A percentile compares a stretch with the other conserved stretches of the same genome.
Conservation (phyloP, 495 filamentous ascomycete genomes). For the Xylaria curta region DNA sequence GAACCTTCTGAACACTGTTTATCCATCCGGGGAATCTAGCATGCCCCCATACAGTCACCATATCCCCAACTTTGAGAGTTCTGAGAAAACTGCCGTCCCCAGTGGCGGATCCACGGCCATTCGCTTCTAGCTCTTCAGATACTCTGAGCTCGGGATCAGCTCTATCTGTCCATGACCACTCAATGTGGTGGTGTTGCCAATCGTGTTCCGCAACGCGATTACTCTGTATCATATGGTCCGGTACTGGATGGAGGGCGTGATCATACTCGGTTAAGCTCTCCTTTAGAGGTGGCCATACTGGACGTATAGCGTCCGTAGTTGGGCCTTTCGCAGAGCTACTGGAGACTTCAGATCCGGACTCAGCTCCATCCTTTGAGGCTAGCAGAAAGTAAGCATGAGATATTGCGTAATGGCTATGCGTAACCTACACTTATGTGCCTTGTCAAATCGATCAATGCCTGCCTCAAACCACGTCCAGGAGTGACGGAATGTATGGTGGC, state of each 20-base stretch:
- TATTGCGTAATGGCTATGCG: background rate
- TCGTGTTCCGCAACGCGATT: constrained; percentile 52
- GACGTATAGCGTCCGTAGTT: constrained; percentile 35
- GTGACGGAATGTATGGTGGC: constrained; percentile 56
- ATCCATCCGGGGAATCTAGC: constrained; percentile 68
- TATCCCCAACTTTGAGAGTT: constrained; percentile 66
- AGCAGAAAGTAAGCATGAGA: constrained; percentile 17
- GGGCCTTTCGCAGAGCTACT: constrained; percentile 15
- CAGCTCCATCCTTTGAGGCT: constrained; percentile 25
- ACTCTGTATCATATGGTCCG: constrained; percentile 56
- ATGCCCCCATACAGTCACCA: constrained; percentile 69
- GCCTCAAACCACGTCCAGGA: constrained; percentile 78
- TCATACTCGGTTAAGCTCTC: constrained; percentile 32
- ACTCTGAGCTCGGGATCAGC: constrained; percentile 54
- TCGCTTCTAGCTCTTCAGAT: constrained; percentile 41
- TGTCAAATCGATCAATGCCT: constrained; percentile 56
- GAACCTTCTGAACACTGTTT: constrained; percentile 62
- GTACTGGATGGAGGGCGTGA: constrained; percentile 49
- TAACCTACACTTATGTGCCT: constrained; percentile 31
- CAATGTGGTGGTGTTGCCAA: constrained; percentile 52
- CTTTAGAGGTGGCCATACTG: constrained; percentile 33
- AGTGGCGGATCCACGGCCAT: constrained; percentile 61
- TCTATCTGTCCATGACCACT: constrained; percentile 64
- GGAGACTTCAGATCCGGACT: background rate
- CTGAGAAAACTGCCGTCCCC: constrained; percentile 63